Evolutionary conservation across 306 rosid species (phyloP).

Genomic region (Casuarina cunninghamiana): DNA sequence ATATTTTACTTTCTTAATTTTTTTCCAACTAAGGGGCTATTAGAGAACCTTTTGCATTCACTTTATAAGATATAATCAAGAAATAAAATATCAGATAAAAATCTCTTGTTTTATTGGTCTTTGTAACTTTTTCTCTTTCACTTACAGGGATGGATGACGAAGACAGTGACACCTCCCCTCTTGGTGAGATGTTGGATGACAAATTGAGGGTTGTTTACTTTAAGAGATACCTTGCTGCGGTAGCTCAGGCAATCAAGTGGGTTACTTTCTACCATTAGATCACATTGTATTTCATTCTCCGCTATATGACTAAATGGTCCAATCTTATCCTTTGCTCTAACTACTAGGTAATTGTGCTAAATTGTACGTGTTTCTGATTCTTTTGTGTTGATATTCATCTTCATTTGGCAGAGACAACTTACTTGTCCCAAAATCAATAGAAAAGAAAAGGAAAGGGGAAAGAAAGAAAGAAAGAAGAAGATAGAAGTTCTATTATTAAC

Average conservation of each 20-base stretch:
- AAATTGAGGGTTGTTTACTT: slow-evolving; percentile 71
- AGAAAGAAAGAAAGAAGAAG: too few relatives aligned
- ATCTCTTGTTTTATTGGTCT: background rate
- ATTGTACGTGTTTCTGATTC: background rate
- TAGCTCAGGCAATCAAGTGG: slow-evolving; percentile 77
- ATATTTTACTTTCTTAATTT: background rate
- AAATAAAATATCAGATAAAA: background rate
- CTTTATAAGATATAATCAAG: background rate
- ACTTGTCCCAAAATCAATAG: too few relatives aligned
- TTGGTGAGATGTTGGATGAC: slow-evolving; percentile 80
- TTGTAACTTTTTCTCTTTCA: background rate
- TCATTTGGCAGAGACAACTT: background rate
- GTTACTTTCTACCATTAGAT: slow-evolving; percentile 29
- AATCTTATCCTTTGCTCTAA: background rate
- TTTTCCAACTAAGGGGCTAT: background rate
- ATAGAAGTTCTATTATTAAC: background rate
- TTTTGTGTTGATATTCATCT: background rate
- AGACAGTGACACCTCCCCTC: slow-evolving; percentile 52
- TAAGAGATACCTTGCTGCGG: slow-evolving; percentile 65
- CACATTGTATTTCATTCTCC: background rate
- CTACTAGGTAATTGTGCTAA: background rate
- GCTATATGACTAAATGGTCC: background rate
- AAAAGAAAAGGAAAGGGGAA: too few relatives aligned
- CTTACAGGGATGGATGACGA: slow-evolving; percentile 92
- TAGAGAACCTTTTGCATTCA: background rate